phyloP scores from a whole-genome alignment of 2,329 filamentous ascomycete species.

The Diaporthe caulivora region DNA sequence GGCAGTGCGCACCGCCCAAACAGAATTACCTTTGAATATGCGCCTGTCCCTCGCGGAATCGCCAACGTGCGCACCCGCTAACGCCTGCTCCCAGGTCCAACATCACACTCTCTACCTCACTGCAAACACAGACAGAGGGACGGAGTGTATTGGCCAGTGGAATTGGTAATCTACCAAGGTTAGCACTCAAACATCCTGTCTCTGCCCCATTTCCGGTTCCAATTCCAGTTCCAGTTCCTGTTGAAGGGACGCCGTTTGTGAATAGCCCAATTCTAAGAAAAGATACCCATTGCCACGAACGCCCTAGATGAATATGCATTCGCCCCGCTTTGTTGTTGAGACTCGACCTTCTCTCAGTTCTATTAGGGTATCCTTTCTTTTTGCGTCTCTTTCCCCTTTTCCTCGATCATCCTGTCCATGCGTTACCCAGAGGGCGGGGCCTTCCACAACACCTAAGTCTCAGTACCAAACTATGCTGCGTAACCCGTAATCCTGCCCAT shows the following conservation, averaged over 20 bases:
- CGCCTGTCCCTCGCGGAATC: not conserved
- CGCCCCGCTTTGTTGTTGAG: slow-evolving; percentile 4
- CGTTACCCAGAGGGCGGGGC: not conserved
- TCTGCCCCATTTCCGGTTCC: not conserved
- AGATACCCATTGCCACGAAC: slow-evolving; percentile 35
- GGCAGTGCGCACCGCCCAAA: not conserved
- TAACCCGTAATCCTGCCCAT: not conserved
- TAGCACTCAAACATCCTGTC: not conserved
- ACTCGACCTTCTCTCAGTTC: slow-evolving; percentile 10
- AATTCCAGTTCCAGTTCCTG: slow-evolving; percentile 33
- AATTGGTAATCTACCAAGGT: not conserved
- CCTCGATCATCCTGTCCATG: not conserved
- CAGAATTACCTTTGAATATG: not conserved
- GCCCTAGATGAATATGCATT: slow-evolving; percentile 38
- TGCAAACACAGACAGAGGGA: no score
- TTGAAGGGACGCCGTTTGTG: slow-evolving; percentile 32
- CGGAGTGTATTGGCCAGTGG: not conserved
- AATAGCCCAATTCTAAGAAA: slow-evolving; percentile 19
- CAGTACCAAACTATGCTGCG: not conserved
- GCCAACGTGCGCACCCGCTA: not conserved
- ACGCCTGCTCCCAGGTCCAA: not conserved
- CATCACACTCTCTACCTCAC: not conserved
- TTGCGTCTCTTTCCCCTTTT: not conserved
- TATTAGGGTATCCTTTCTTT: slow-evolving; percentile 37
- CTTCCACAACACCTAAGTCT: not conserved